phyloP scores from a whole-genome alignment of 2,329 filamentous ascomycete species.

The Ploettnerulaceae sp. region DNA sequence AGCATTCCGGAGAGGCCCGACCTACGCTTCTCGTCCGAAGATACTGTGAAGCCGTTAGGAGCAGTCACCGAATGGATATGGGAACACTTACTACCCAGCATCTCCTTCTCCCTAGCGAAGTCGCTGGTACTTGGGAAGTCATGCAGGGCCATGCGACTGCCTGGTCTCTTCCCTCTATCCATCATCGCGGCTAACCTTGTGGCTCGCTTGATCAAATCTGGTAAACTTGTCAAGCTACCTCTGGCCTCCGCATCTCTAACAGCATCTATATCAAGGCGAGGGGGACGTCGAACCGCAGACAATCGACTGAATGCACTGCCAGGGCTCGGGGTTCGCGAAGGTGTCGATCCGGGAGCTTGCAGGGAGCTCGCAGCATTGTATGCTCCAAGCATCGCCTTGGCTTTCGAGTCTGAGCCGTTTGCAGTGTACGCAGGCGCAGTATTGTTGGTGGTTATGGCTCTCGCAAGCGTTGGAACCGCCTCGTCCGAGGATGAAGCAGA shows the following conservation, averaged over 20 bases:
- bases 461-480: constrained; percentile 22
- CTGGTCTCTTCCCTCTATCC: constrained; percentile 68
- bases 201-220: constrained; percentile 84
- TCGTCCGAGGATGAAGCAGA: constrained; percentile 27
- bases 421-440: constrained; percentile 20
- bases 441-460: constrained; percentile 17
- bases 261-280: constrained; percentile 74
- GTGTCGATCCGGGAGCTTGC: constrained; percentile 12
- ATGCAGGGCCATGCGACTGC: constrained; percentile 50
- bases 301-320: constrained; percentile 38
- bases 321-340: constrained; percentile 22
- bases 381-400: constrained; percentile 46
- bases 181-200: constrained; percentile 83
- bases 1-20: constrained; percentile 54
- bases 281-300: constrained; percentile 59
- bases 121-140: constrained; percentile 42
- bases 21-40: constrained; percentile 21
- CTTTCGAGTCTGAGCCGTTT: constrained; percentile 32
- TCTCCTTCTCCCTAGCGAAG: constrained; percentile 25
- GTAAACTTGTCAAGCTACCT: constrained; percentile 85
- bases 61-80: not conserved
- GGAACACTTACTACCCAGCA: constrained; percentile 23
- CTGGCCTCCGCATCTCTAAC: constrained; percentile 76
- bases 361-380: constrained; percentile 42
- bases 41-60: constrained; percentile 16